Evolutionary conservation across 306 rosid genomes (phyloP).

Genomic region (Delonix regia): DNA sequence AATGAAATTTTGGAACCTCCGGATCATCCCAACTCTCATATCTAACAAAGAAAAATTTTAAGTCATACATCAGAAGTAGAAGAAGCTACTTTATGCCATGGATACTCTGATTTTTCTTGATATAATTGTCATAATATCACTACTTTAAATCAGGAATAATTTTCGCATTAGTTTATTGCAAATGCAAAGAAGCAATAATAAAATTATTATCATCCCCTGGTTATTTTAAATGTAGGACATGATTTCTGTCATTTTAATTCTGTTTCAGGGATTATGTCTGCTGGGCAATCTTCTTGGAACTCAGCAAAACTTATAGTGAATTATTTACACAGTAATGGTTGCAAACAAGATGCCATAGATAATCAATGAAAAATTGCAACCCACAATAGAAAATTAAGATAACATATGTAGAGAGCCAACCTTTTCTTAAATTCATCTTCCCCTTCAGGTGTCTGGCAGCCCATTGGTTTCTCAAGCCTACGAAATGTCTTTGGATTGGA

Average conservation of each 20-base stretch:
- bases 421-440: conserved; percentile 97
- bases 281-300: conserved; percentile 1
- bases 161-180: conserved; percentile 1
- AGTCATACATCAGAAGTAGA: background rate
- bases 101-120: background rate
- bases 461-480: conserved; percentile 88
- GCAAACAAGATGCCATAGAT: conserved; percentile 27
- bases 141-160: background rate
- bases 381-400: conserved; percentile 20
- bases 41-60: conserved; percentile 45
- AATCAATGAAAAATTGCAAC: conserved; percentile 21
- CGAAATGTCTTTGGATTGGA: conserved; percentile 85
- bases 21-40: conserved; percentile 99
- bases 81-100: conserved; percentile 7
- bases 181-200: conserved; percentile 14
- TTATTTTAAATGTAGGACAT: conserved; percentile 12
- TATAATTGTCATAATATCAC: conserved; percentile 15
- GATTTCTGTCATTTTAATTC: background rate
- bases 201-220: background rate
- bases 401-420: conserved; percentile 46
- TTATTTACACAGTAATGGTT: conserved; percentile 15
- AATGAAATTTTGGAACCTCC: conserved; percentile 97
- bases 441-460: conserved; percentile 98
- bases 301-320: conserved; percentile 20
- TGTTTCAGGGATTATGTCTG: background rate